Evolutionary conservation across 441 rosid genomes (phyloP), one percentile per base, ranked within the genome.

Genomic region (Sinapis alba): DNA sequence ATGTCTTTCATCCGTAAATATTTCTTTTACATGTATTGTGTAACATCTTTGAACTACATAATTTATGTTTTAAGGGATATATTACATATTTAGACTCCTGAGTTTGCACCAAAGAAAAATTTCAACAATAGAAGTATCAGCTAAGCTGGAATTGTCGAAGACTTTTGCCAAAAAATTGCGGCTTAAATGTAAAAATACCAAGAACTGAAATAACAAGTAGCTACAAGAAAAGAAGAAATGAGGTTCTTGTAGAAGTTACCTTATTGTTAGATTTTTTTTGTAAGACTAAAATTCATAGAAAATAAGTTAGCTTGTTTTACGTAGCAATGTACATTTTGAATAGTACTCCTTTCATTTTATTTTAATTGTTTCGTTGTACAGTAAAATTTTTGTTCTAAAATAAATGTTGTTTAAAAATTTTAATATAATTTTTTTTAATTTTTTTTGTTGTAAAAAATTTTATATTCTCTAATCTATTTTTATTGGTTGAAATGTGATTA

Each of bases 181-280:
- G 28, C 45, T 65, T 36, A 65, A 12, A 58, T 74, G 72, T 74
- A 38, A 65, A 41, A 73, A 50, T 41, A 57, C 51, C 38, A 10
- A 57, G 20, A 15, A 21, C 21, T 12, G 16, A 13, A 53, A 62
- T 6, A 15, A 62, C 56, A 75, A 62, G 26, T 51, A 36, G 36
- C 18, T 51, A 53, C 9, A 26, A 27, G n/a, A 61, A 0, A 13
- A 38, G 5, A 67, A 13, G 18, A 67, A 13, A 53, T 15, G 53
- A 15, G 53, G 53, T 15, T 45, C 20, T 45, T 45, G 9, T 13
- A 43, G 53, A 45, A 45, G 19, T 45, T 15, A 45, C 8, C 9
- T 15, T 45, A 20, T 45, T 45, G 53, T 12, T 15, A 38, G 45
- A 38, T 43, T 43, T 41, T 43, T 13, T 43, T n/a, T n/a, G 50